Base-by-base conservation (phyloP, 2,329 filamentous ascomycete genomes). In the Exophiala phaeomuriformis region DNA sequence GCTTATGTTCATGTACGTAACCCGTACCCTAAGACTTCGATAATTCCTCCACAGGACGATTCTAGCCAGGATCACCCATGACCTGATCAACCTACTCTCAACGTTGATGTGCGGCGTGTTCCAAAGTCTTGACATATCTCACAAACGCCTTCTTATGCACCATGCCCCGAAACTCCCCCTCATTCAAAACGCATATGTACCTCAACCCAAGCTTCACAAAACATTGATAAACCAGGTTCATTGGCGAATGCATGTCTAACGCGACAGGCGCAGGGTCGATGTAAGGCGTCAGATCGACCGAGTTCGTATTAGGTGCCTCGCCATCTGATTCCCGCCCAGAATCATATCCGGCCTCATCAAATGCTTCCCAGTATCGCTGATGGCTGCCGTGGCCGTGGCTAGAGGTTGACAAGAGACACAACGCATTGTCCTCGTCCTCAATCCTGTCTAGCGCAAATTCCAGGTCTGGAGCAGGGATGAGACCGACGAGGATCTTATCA, bases 71-170 rank as follows among this genome's bases (percentile, higher is more conserved):
- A 19, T 19, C 19, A 19, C 19, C 19, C 19, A 19, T 19, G 19
- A 19, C 19, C 19, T 19, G 19, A 19, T 19, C 19, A 19, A 19
- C 19, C 39, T 8, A 19, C 37, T 4, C 27, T 54, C 52, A 47
- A 9, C n/a, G 51, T 35, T n/a, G 28, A 47, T 40, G 27, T 37
- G 30, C 33, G 6, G 28, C 12, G 28, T 85, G 77, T 66, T 93
- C 87, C 43, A 90, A 72, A 65, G 94, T 86, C 62, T 90, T 88
- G 70, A 95, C 85, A 67, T 95, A 96, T 69, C 88, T 90, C 55
- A 95, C 91, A 73, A 98, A 97, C 3, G 83, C 85, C 75, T 98
- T 98, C 75, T 97, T 97, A 71, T 98, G 93, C 47, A 95, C 89
- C 77, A 98, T 80, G 58, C 93, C 93, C 1, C 86, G 87, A 71